Evolutionary conservation across 2,329 filamentous ascomycete genomes (phyloP).

Genomic region (Lasiodiplodia sp.): DNA sequence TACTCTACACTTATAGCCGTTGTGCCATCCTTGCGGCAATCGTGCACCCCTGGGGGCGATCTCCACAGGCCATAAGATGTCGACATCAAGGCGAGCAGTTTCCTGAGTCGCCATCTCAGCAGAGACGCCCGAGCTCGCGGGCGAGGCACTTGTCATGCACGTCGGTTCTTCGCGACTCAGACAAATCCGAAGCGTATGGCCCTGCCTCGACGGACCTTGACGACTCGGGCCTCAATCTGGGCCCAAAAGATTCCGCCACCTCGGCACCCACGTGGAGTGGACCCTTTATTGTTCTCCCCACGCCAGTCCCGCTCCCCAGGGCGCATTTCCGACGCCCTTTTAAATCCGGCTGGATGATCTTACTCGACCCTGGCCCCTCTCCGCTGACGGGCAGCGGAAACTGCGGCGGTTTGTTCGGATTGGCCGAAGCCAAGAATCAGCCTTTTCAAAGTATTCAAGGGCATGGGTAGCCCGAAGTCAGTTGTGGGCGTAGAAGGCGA

Average conservation of each 20-base stretch:
- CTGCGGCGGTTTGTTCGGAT: neutral
- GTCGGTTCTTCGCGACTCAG: neutral
- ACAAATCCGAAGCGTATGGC: neutral
- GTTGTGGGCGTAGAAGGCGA: too few species aligned
- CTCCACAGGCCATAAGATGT: neutral
- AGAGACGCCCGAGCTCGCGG: neutral
- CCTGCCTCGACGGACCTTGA: neutral
- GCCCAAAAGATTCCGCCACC: neutral
- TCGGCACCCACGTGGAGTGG: conserved; percentile 12
- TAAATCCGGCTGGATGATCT: conserved; percentile 1
- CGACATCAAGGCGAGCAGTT: conserved; percentile 1
- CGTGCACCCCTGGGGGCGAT: conserved; percentile 18
- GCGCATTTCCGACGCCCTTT: neutral
- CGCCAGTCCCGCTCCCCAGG: neutral
- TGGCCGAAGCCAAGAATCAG: neutral
- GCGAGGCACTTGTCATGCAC: neutral
- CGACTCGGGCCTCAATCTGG: conserved; percentile 12
- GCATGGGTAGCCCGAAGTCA: too few species aligned
- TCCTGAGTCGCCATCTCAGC: conserved; percentile 9
- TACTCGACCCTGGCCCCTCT: neutral
- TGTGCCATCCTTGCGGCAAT: conserved; percentile 20
- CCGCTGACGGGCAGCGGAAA: conserved; percentile 20
- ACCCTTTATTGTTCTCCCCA: neutral
- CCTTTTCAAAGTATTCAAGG: neutral
- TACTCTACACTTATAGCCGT: neutral